Conservation (phyloP, 164 flowering plant genomes). For the Piper betle region DNA sequence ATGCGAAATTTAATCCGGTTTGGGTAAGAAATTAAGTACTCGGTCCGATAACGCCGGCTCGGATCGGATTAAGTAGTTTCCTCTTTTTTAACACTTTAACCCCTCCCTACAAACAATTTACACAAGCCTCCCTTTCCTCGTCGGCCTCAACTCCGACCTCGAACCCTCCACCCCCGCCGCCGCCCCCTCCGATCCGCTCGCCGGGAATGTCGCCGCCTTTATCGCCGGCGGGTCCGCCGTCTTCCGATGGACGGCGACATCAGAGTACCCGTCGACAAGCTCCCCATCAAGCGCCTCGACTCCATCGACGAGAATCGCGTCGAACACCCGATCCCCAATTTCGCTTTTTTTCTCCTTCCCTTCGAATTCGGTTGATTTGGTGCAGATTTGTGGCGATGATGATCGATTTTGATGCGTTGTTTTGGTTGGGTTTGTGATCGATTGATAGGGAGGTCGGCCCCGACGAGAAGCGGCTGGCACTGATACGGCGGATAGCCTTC, state of each 20-base stretch:
- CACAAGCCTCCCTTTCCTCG: too few species aligned
- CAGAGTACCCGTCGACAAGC: conserved; percentile 76
- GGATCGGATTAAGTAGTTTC: too few species aligned
- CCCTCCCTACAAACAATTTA: too few species aligned
- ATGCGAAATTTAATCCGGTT: too few species aligned
- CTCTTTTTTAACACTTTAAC: too few species aligned
- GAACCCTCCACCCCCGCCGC: too few species aligned
- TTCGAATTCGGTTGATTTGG: background rate
- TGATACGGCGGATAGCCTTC: conserved; percentile 73
- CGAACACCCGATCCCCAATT: too few species aligned
- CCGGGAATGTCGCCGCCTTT: too few species aligned
- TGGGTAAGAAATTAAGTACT: too few species aligned
- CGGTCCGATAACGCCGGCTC: too few species aligned
- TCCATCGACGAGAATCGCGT: conserved; percentile 68
- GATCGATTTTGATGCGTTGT: background rate
- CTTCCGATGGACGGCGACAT: conserved; percentile 31
- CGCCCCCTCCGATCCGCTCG: too few species aligned
- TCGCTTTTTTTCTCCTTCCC: conserved; percentile 2
- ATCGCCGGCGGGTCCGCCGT: background rate
- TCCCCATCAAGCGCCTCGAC: conserved; percentile 75
- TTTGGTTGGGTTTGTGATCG: background rate
- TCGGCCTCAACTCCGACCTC: too few species aligned
- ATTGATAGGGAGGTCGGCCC: conserved; percentile 58
- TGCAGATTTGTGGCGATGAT: background rate
- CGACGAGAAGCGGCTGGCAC: conserved; percentile 72